Evolutionary conservation across 495 filamentous ascomycete species (phyloP), one percentile per base, ranked within the genome.

Genomic region (Penicillium cosmopolitanum): DNA sequence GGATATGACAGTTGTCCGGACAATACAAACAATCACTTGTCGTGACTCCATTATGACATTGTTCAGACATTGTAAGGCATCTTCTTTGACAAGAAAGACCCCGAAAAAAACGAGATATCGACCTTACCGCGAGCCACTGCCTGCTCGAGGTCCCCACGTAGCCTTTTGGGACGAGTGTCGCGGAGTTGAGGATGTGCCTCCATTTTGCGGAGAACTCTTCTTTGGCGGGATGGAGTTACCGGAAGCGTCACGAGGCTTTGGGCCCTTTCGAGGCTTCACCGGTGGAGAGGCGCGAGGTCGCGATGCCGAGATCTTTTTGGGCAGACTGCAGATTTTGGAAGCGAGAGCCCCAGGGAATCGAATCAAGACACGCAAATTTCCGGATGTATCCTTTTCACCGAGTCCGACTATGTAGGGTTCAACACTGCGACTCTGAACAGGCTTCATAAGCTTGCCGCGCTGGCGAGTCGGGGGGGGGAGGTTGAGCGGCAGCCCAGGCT

Each of bases 401-500:
- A 61, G 25, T 15, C 73, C 70, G 31, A 80, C 57, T 13, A 42
- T 47, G 59, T 65, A 79, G 2, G 73, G 63, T 31, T 78, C 75
- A 48, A 76, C 57, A 43, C 70, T 81, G 19, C 72, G 70, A 5
- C 79, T 66, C 57, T 80, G 73, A 63, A 77, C 73, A 11, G 69
- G 64, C 55, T 73, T 79, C 16, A 74, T 46, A 55, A 66, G 55
- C 59, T 76, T 79, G 0, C 66, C 65, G 28, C 74, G 76, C 6
- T 69, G 50, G 52, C 70, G 64, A 21, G 70, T 65, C 18, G 64
- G 69, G 12, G 72, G 72, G 67, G 23, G 73, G 70, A 23, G 70
- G 58, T 6, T 59, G 73, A 25, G 84, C 85, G 76, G 63, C 67
- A 40, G 66, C 65, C 81, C 81, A 84, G 31, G 77, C 79, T 36